Base-by-base conservation (phyloP, 163 green algal genomes). In the Chlamydomonas reinhardtii region DNA sequence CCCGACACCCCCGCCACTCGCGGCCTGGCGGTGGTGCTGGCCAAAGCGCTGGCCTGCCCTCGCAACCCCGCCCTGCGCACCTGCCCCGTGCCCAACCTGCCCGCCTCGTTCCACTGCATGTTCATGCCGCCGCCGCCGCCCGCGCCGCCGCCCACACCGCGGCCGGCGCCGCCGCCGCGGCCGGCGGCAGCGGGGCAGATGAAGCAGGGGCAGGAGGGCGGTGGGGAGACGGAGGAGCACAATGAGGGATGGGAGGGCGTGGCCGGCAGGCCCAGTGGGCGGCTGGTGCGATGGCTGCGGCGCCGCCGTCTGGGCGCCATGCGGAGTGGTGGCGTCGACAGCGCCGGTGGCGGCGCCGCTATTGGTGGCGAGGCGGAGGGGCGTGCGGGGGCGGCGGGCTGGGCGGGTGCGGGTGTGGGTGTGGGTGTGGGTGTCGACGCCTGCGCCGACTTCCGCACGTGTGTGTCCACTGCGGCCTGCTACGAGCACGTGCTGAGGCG, bases 71-170 rank as follows among this genome's bases (percentile, higher is more conserved):
- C 74, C 74, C 92, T 94, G 69, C 77, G 86, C 35, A 56, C 80
- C 16, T 93, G 90, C 85, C 87, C 81, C 48, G 32, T 81, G 24
- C 34, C 29, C 32, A 83, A 79, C 54, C 76, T 87, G 34, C 84
- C 85, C 29, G 82, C 76, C 76, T 92, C 73, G 68, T 97, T 97
- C 89, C 90, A 92, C 54, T 91, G 89, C 71, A 80, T 93, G 59
- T 97, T 95, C 76, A 83, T 81, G 52, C 77, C 77, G 43, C 66
- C 69, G 32, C 79, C 37, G 14, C 27, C 22, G 70, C 72, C 39
- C 9, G 27, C 66, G 17, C 31, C 24, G 66, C 66, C 66, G 15
- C 4, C 66, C 31, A 2, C 16, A 15, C 3, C 31, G 16, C 29
- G 15, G 31, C 12, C 31, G 66, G 4, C 17, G 31, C 27, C 31